These are phyloP conservation scores for Gloeopeniophorella convolvens DNA, from an alignment of 768 basidiomycete genomes.

Conservation along the genomic window DNA sequence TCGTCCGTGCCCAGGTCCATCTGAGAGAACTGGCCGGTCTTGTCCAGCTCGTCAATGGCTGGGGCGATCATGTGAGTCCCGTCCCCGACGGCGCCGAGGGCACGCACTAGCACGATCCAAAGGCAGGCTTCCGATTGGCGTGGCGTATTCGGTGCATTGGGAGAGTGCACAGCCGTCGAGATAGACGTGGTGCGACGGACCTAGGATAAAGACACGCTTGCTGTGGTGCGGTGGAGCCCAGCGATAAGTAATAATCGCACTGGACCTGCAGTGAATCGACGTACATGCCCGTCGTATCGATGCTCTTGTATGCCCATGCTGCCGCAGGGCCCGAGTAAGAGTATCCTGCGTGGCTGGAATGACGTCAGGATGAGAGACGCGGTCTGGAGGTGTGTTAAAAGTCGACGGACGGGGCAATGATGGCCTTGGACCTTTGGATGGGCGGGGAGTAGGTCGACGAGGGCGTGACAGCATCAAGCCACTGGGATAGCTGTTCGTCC, in stretches of 20 bases:
- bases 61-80: neutral
- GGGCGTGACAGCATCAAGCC: conserved; percentile 54
- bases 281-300: conserved; percentile 78
- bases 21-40: conserved; percentile 60
- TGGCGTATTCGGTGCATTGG: conserved; percentile 68
- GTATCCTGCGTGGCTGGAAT: conserved; percentile 86
- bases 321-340: conserved; percentile 90
- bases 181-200: conserved; percentile 92
- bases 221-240: conserved; percentile 34
- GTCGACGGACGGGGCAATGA: conserved; percentile 87
- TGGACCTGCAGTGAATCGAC: conserved; percentile 25
- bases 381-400: neutral
- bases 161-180: conserved; percentile 84
- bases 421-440: conserved; percentile 66
- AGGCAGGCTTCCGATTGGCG: conserved; percentile 77
- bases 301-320: conserved; percentile 92
- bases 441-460: conserved; percentile 55
- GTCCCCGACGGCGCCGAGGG: neutral
- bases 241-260: neutral
- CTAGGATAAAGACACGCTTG: conserved; percentile 88
- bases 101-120: conserved; percentile 73
- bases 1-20: conserved; percentile 72
- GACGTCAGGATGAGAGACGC: neutral
- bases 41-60: conserved; percentile 64
- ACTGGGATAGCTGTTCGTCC: conserved; percentile 51